Conservation (phyloP, 805 yeast species). For the Candida odintsovae region DNA sequence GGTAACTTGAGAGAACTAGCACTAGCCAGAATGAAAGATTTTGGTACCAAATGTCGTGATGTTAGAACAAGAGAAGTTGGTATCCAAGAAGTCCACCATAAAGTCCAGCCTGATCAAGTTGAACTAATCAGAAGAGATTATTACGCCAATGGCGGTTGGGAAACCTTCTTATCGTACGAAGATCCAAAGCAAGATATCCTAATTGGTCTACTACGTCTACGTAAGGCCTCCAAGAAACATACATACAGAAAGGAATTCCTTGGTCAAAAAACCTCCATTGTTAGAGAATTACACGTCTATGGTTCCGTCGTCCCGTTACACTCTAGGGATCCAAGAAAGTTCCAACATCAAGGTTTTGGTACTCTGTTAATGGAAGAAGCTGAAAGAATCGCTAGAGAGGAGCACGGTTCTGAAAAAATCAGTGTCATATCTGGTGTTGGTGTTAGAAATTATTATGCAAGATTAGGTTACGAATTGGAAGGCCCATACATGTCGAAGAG, state of each 20-base stretch:
- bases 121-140: constrained; percentile 94
- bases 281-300: constrained; percentile 95
- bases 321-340: constrained; percentile 93
- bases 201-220: constrained; percentile 81
- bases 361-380: constrained; percentile 98
- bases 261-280: constrained; percentile 81
- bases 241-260: constrained; percentile 88
- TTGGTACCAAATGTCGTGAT: constrained; percentile 93
- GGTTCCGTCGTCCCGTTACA: constrained; percentile 97
- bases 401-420: constrained; percentile 87
- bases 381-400: constrained; percentile 89
- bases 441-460: constrained; percentile 91
- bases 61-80: constrained; percentile 98
- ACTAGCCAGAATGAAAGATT: constrained; percentile 94
- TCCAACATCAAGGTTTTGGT: constrained; percentile 99
- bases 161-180: constrained; percentile 91
- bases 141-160: constrained; percentile 98
- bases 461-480: constrained; percentile 85
- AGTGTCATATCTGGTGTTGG: constrained; percentile 97
- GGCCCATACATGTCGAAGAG: constrained; percentile 96
- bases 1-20: constrained; percentile 96
- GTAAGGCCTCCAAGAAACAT: constrained; percentile 83
- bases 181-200: constrained; percentile 95
- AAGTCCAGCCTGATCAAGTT: constrained; percentile 94
- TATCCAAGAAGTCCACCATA: constrained; percentile 96